Evolutionary conservation across 2,329 filamentous ascomycete genomes (phyloP), one percentile per base, ranked within the genome.

Genomic region (Fusarium dimerum): DNA sequence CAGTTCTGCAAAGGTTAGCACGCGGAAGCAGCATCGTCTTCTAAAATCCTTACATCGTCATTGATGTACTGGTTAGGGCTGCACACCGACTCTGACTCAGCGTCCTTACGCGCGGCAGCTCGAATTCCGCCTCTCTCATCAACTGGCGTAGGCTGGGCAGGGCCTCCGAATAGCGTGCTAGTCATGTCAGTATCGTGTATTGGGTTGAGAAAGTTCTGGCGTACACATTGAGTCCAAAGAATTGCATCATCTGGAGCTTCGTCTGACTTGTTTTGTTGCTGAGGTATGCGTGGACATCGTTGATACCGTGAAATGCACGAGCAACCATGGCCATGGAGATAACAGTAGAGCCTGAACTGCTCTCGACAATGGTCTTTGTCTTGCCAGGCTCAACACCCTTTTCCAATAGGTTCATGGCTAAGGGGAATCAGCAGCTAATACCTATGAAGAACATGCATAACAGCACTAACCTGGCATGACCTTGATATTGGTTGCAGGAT

Each of bases 401-500:
- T n/a, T 78, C 70, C 15, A 83, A 70, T 63, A 83, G 73, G 59
- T 81, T 81, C 66, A 70, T 63, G 41, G 67, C 67, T 70, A 40
- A 17, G 10, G 10, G 3, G 15, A 20, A 1, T 13, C n/a, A 45
- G 39, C 42, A 48, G 15, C 13, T 18, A 51, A 65, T 18, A 64
- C 57, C n/a, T 47, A 29, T 18, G 30, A 13, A 26, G 17, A 18
- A 12, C 29, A 12, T 8, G 20, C 20, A 6, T 36, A 8, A 3
- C 7, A 7, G 18, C 9, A 61, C 63, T 16, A 64, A 79, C 78
- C 79, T 61, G 83, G 83, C 68, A 86, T 76, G 16, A 80, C 77
- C 62, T 86, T 86, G 57, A 86, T 80, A 47, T 86, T 86, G 51
- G 84, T 80, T 12, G 82, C 80, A 1, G 83, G 83, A 54, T 81